Evolutionary conservation across 805 yeast genomes (phyloP).

Genomic region (Lipomyces sp.): DNA sequence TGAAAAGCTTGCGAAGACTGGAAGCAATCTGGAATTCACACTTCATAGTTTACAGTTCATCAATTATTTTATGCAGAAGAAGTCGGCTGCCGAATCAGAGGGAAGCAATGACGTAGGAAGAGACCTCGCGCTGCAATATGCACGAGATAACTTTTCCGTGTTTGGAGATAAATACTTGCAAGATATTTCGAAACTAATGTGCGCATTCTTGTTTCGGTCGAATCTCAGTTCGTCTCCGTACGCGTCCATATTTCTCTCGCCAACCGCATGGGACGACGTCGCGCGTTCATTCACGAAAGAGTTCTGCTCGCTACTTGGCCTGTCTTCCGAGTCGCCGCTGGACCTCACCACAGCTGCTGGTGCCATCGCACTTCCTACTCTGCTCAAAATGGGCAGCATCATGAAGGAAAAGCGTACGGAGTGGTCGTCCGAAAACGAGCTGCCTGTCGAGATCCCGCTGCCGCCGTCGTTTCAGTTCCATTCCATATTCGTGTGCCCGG

Average conservation of each 20-base stretch:
- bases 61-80: conserved; percentile 31
- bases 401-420: conserved; percentile 43
- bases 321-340: conserved; percentile 54
- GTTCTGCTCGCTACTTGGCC: conserved; percentile 49
- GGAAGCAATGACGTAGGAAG: conserved; percentile 4
- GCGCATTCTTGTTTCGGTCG: conserved; percentile 39
- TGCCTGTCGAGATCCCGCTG: conserved; percentile 59
- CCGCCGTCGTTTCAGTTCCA: conserved; percentile 57
- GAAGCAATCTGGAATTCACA: conserved; percentile 47
- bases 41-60: conserved; percentile 46
- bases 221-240: conserved; percentile 31
- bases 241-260: conserved; percentile 32
- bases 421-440: conserved; percentile 58
- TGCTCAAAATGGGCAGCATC: conserved; percentile 49
- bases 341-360: conserved; percentile 52
- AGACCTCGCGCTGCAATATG: conserved; percentile 44
- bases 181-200: conserved; percentile 46
- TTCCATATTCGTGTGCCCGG: conserved; percentile 69
- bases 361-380: conserved; percentile 51
- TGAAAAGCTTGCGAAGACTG: conserved; percentile 36
- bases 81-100: neutral
- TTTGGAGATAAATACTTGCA: conserved; percentile 44
- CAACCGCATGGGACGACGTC: conserved; percentile 35
- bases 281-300: conserved; percentile 45
- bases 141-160: conserved; percentile 42